Base-by-base conservation (phyloP, 2,329 filamentous ascomycete species). In the Cercospora brassicicola region DNA sequence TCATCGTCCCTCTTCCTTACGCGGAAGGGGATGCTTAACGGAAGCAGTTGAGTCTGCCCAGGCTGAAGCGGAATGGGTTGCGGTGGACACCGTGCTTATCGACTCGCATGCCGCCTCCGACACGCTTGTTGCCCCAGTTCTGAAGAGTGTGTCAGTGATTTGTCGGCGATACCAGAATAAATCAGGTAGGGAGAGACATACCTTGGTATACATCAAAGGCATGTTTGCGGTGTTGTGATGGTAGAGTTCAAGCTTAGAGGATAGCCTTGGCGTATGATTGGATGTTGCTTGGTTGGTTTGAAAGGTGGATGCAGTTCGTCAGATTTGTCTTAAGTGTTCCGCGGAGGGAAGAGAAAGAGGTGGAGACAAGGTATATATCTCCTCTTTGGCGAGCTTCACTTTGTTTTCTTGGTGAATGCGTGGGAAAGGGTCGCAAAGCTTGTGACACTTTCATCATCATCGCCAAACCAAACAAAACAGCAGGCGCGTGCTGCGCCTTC, bases 11-110 rank as follows among this genome's bases (percentile, higher is more conserved):
- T 23, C 45, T 23, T 4, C 23, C 45, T 1, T 51, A 5, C 13
- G 9, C 20, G 18, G 45, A 2, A 13, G 45, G 2, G 2, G 42
- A 9, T 39, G 56, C 30, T 59, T 48, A 68, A 30, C 67, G 67
- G 78, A 86, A 87, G 77, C 85, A 87, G 76, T 81, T 85, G 73
- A 86, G 82, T 51, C 81, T 80, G 55, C 84, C 84, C 69, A 81
- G 78, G 36, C 81, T 81, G 74, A 86, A 80, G 45, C 84, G 79
- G 75, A 85, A 86, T 5, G 84, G 83, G 28, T 84, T 83, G 62
- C 83, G 79, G 45, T 81, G 81, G 1, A 82, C 78, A 62, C 85
- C 85, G 73, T 86, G 81, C 72, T 82, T 82, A 78, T 86, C 84
- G 67, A 83, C 84, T 10, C 82, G 79, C 62, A 87, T 75, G 68